Percentiles rank a stretch among this genome's conserved stretches.
Conservation (phyloP, 2,329 filamentous ascomycete species). For the Hymenoscyphus repandus region DNA sequence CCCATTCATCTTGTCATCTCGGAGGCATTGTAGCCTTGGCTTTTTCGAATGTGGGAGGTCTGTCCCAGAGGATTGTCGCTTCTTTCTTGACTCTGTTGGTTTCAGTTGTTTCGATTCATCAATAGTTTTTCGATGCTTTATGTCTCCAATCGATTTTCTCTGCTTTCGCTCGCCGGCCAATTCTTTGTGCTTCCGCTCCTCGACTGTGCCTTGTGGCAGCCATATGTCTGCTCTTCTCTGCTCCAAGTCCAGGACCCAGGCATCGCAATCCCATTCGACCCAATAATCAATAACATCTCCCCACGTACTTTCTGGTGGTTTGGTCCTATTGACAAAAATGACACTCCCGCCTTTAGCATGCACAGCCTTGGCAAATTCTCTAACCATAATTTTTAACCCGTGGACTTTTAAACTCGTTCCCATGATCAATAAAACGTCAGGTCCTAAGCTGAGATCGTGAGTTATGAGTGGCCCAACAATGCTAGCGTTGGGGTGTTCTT, state of each 20-base stretch:
- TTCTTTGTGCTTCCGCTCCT: constrained; percentile 15
- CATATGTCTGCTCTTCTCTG: constrained; percentile 29
- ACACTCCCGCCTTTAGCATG: constrained; percentile 62
- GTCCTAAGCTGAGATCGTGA: constrained; percentile 58
- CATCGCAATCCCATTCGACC: constrained; percentile 71
- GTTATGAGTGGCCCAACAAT: constrained; percentile 64
- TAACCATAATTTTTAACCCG: constrained; percentile 64
- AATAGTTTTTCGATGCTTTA: not conserved
- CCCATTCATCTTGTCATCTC: constrained; percentile 29
- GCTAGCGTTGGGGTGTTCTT: constrained; percentile 65
- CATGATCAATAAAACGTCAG: constrained; percentile 64
- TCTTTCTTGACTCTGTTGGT: too few relatives aligned
- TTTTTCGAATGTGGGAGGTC: not conserved
- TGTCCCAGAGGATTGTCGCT: too few relatives aligned
- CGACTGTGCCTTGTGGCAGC: constrained; percentile 23
- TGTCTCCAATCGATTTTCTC: not conserved
- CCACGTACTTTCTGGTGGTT: constrained; percentile 67
- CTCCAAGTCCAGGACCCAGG: constrained; percentile 60
- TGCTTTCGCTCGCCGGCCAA: constrained; percentile 4
- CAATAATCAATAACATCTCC: constrained; percentile 69
- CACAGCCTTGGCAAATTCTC: constrained; percentile 66
- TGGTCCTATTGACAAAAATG: constrained; percentile 68
- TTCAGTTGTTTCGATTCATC: constrained; percentile 1
- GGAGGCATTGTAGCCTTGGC: constrained; percentile 18
- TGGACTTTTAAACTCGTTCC: constrained; percentile 69